Conservation (phyloP, 495 filamentous ascomycete species). For the Aspergillus coremiiformis region DNA sequence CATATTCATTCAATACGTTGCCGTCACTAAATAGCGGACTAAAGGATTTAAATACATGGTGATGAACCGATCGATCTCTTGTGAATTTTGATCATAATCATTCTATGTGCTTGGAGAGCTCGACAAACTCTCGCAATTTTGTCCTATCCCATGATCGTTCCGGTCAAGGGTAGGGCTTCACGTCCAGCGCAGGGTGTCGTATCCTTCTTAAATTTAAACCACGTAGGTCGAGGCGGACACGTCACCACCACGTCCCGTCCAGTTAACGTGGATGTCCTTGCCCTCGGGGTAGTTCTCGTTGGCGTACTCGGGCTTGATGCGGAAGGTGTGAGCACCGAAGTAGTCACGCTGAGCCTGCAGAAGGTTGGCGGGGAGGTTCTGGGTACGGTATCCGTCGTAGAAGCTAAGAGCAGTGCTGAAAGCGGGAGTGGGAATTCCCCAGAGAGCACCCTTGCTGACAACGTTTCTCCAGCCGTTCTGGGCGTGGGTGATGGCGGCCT, state of each 20-base stretch:
- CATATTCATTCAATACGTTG: slow-evolving; percentile 1
- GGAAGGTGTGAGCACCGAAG: slow-evolving; percentile 98
- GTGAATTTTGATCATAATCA: slow-evolving; percentile 11
- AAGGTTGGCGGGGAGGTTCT: slow-evolving; percentile 92
- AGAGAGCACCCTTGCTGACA: slow-evolving; percentile 81
- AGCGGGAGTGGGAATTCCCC: slow-evolving; percentile 89
- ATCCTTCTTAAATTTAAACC: slow-evolving; percentile 53
- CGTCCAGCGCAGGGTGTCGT: slow-evolving; percentile 25
- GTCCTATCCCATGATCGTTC: slow-evolving; percentile 7
- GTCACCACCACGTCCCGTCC: slow-evolving; percentile 95
- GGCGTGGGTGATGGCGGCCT: slow-evolving; percentile 93
- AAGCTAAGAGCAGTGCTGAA: slow-evolving; percentile 95
- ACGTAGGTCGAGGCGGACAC: slow-evolving; percentile 96
- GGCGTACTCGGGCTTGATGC: slow-evolving; percentile 86
- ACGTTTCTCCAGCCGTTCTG: slow-evolving; percentile 95
- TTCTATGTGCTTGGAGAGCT: slow-evolving; percentile 18
- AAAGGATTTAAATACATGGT: slow-evolving; percentile 18
- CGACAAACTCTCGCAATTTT: slow-evolving; percentile 8
- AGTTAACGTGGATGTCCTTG: slow-evolving; percentile 97
- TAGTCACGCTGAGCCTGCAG: slow-evolving; percentile 98
- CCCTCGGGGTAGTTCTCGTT: slow-evolving; percentile 76
- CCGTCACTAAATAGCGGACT: slow-evolving; percentile 3
- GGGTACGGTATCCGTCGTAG: slow-evolving; percentile 96
- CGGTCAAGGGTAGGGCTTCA: slow-evolving; percentile 13
- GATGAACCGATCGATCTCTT: slow-evolving; percentile 10